Conservation (phyloP, 139 green algal species). For the Chlamydomonas sphaeroides region DNA sequence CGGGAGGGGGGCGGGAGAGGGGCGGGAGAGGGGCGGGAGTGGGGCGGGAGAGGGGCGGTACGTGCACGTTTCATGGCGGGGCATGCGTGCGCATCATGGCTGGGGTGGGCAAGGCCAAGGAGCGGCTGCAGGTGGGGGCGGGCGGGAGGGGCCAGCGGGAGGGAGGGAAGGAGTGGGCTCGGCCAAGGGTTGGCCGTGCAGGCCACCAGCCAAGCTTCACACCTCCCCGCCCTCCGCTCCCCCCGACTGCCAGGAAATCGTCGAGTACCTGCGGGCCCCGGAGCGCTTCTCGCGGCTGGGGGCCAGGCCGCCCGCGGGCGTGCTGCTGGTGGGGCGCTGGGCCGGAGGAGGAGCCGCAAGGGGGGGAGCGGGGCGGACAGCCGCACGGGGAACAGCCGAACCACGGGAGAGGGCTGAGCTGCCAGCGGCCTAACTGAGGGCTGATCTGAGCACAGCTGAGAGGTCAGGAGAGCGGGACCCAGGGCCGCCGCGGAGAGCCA, state of each 20-base stretch:
- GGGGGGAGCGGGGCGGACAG: too few relatives aligned
- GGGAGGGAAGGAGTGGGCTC: too few relatives aligned
- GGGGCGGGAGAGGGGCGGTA: neutral
- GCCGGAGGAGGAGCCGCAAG: neutral
- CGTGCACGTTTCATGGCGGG: neutral
- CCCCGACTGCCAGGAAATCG: constrained; percentile 68
- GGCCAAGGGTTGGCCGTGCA: too few relatives aligned
- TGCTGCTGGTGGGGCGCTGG: constrained; percentile 75
- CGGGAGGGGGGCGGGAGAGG: neutral
- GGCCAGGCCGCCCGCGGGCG: constrained; percentile 75
- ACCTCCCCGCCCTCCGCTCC: neutral
- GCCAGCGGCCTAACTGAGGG: too few relatives aligned
- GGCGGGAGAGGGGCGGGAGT: neutral
- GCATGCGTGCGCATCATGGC: constrained; percentile 70
- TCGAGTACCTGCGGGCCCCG: constrained; percentile 81
- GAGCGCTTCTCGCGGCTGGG: constrained; percentile 80
- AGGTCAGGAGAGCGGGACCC: too few relatives aligned
- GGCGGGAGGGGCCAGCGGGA: too few relatives aligned
- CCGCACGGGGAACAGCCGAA: too few relatives aligned
- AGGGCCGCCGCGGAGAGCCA: too few relatives aligned
- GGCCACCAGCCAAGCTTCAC: too few relatives aligned
- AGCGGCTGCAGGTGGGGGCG: constrained; percentile 73
- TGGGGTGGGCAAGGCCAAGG: constrained; percentile 90
- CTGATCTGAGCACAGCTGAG: too few relatives aligned
- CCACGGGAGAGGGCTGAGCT: too few relatives aligned